Base-by-base conservation (phyloP, 805 yeast genomes). In the Wickerhamiella dianesei region DNA sequence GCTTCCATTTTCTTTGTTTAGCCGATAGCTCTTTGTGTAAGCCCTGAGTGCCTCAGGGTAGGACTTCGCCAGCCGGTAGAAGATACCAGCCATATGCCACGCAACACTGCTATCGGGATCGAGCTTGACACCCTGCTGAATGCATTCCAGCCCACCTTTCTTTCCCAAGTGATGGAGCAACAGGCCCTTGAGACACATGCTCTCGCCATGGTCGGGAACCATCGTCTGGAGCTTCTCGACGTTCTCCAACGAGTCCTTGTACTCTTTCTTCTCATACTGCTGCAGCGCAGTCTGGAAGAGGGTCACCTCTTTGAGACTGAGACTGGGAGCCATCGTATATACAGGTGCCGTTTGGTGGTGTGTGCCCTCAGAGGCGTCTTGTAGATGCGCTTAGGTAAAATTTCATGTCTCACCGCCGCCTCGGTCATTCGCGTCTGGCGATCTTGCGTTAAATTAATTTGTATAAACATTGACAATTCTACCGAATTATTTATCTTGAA, bases 71-170 rank as follows among this genome's bases (percentile, higher is more conserved):
- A 77, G 69, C 53, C 94, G 73, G 67, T 82, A 81, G 61, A 81
- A 82, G 45, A 89, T 77, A 17, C 96, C 97, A 3, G 84, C 72
- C 56, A 92, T 76, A 58, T 92, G 97, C 64, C 85, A 74, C 17
- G 83, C 82, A 42, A 87, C 75, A 45, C 84, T 79, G 55, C 85
- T 77, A 3, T 69, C 64, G 17, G 76, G 67, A 35, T 75, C 80
- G 54, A 77, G 77, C 32, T 69, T 67, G 20, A 79, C 53, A 0
- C 94, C 94, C 57, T 74, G 76, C 37, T 64, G 54, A 45, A 87
- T 74, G 55, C 76, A 75, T 0, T 71, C 58, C 44, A 72, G 77
- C 1, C 87, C 87, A 46, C 84, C 94, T 49, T 71, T 69, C 56
- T 77, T 78, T 44, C 79, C 77, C 42, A 76, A 57, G 53, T 75